A percentile compares a stretch with the other conserved stretches of the same genome.
phyloP scores from a whole-genome alignment of 2,329 filamentous ascomycete species.

The Fusarium staphyleae region DNA sequence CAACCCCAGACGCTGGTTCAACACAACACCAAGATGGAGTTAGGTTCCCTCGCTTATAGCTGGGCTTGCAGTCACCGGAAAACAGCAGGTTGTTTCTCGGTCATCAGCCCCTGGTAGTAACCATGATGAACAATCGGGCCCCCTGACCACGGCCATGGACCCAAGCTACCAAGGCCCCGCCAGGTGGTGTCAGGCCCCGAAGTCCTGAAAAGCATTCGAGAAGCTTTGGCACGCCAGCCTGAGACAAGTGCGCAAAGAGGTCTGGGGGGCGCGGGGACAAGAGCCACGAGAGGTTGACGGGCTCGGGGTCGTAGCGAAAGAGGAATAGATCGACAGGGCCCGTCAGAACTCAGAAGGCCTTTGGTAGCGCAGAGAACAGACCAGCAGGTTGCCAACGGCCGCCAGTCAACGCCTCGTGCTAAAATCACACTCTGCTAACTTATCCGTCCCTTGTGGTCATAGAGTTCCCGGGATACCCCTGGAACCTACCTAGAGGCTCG shows the following conservation, averaged over 20 bases:
- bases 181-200: constrained; percentile 24
- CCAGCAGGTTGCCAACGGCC: constrained; percentile 28
- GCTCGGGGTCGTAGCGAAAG: constrained; percentile 32
- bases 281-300: constrained; percentile 27
- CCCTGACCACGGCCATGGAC: constrained; percentile 17
- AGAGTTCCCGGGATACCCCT: constrained; percentile 15
- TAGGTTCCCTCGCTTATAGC: constrained; percentile 35
- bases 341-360: constrained; percentile 28
- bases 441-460: constrained; percentile 11
- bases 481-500: constrained; percentile 26
- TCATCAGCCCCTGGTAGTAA: constrained; percentile 30
- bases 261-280: constrained; percentile 18
- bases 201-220: constrained; percentile 35
- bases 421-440: constrained; percentile 11
- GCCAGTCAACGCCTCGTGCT: constrained; percentile 26
- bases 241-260: constrained; percentile 32
- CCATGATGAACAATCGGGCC: constrained; percentile 25
- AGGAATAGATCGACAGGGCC: constrained; percentile 35
- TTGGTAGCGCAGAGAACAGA: constrained; percentile 13
- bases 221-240: constrained; percentile 32
- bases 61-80: constrained; percentile 25
- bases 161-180: constrained; percentile 29
- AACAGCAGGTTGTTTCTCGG: constrained; percentile 31
- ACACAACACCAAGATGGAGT: constrained; percentile 33
- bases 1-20: constrained; percentile 36